These are phyloP conservation scores for Schwanniomyces pseudopolymorphus DNA, from an alignment of 805 yeast species.

Conservation along the genomic window DNA sequence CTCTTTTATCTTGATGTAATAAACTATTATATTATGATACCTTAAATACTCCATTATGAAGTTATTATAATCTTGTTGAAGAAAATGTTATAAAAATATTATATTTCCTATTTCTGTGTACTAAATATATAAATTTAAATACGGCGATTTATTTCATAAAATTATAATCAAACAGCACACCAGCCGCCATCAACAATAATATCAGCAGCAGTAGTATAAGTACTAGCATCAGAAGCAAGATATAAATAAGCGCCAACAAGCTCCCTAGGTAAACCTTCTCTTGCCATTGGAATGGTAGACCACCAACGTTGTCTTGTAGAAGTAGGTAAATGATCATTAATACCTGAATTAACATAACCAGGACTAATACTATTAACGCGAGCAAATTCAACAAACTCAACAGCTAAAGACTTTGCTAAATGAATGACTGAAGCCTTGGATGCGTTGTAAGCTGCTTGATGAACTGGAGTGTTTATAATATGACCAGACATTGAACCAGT, in stretches of 20 bases:
- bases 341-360: slow-evolving; percentile 43
- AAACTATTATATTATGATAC: no score
- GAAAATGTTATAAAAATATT: no score
- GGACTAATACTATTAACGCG: slow-evolving; percentile 44
- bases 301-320: slow-evolving; percentile 38
- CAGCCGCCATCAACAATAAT: slow-evolving; percentile 49
- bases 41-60: no score
- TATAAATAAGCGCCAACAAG: slow-evolving; percentile 49
- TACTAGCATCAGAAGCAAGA: slow-evolving; percentile 44
- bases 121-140: no score
- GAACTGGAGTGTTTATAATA: slow-evolving; percentile 45
- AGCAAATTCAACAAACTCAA: slow-evolving; percentile 49
- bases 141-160: no score
- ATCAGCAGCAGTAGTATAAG: slow-evolving; percentile 46
- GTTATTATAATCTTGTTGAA: no score
- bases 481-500: slow-evolving; percentile 50
- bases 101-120: no score
- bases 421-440: slow-evolving; percentile 46
- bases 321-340: slow-evolving; percentile 33
- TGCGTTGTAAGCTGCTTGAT: slow-evolving; percentile 48
- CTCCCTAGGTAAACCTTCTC: slow-evolving; percentile 44
- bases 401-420: slow-evolving; percentile 43
- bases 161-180: slow-evolving; percentile 26
- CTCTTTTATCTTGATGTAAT: no score
- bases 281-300: slow-evolving; percentile 42